These are phyloP conservation scores for Benincasa hispida DNA, from an alignment of 306 rosid species.

Conservation along the genomic window DNA sequence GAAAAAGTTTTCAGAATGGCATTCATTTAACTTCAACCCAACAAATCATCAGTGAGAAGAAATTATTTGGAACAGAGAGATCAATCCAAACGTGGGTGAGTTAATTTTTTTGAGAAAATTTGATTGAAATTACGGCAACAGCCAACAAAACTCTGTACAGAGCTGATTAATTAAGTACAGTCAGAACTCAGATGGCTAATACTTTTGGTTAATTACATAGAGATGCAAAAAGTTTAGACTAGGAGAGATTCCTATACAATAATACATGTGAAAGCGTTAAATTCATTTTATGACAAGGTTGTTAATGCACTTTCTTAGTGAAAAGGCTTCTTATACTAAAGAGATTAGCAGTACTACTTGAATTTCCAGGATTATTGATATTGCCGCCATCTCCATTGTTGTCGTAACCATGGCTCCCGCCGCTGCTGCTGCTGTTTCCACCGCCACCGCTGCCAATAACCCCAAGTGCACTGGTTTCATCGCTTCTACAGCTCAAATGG, in stretches of 20 bases:
- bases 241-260: slow-evolving; percentile 1
- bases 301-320: slow-evolving; percentile 50
- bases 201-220: slow-evolving; percentile 3
- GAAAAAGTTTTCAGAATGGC: background rate
- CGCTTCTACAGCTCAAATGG: slow-evolving; percentile 57
- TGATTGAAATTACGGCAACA: background rate
- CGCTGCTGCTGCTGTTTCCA: background rate
- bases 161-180: background rate
- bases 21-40: background rate
- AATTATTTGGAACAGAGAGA: background rate
- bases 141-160: background rate
- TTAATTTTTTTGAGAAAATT: background rate
- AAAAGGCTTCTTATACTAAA: slow-evolving; percentile 75
- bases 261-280: background rate
- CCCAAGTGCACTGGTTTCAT: slow-evolving; percentile 30
- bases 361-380: slow-evolving; percentile 10
- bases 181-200: background rate
- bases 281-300: background rate
- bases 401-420: background rate
- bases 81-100: background rate
- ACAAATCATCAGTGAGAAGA: background rate
- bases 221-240: background rate
- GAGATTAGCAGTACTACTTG: slow-evolving; percentile 32
- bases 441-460: background rate
- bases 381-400: slow-evolving; percentile 2